A percentile compares a stretch with the other conserved stretches of the same genome.
Evolutionary conservation across 208 protist species (phyloP).

Genomic region (Acanthamoeba comandoni): DNA sequence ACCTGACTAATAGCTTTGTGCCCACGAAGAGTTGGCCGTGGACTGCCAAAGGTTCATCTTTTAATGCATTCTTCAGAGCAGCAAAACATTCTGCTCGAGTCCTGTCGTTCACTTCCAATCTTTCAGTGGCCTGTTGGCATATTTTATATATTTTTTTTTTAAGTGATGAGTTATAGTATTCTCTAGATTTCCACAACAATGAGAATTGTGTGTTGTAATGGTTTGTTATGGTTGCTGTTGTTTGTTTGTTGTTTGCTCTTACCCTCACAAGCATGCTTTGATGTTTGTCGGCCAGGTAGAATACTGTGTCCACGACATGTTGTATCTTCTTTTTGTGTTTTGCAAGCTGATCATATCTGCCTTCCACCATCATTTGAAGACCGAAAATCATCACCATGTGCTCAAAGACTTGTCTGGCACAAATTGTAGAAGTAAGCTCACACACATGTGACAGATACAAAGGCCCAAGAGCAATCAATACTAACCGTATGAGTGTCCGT

Average conservation of each 20-base stretch:
- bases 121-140: constrained; percentile 27
- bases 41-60: constrained; percentile 57
- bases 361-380: constrained; percentile 24
- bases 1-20: constrained; percentile 48
- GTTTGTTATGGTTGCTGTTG: too few relatives aligned
- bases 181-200: not conserved
- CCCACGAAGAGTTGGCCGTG: constrained; percentile 53
- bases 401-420: constrained; percentile 13
- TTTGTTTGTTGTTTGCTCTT: not conserved
- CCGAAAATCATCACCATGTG: constrained; percentile 66
- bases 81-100: constrained; percentile 59
- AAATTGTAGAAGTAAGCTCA: not conserved
- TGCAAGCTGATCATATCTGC: not conserved
- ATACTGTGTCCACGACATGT: constrained; percentile 39
- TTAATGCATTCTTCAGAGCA: constrained; percentile 37
- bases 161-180: constrained; percentile 74
- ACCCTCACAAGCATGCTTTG: constrained; percentile 59
- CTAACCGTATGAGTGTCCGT: constrained; percentile 5
- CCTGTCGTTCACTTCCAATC: constrained; percentile 57
- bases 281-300: constrained; percentile 13
- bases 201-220: too few relatives aligned
- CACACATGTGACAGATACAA: not conserved
- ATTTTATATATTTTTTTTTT: constrained; percentile 1
- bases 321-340: constrained; percentile 59
- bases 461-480: not conserved